Base-by-base conservation (phyloP, 2,329 filamentous ascomycete genomes). In the Drechslera avenae region DNA sequence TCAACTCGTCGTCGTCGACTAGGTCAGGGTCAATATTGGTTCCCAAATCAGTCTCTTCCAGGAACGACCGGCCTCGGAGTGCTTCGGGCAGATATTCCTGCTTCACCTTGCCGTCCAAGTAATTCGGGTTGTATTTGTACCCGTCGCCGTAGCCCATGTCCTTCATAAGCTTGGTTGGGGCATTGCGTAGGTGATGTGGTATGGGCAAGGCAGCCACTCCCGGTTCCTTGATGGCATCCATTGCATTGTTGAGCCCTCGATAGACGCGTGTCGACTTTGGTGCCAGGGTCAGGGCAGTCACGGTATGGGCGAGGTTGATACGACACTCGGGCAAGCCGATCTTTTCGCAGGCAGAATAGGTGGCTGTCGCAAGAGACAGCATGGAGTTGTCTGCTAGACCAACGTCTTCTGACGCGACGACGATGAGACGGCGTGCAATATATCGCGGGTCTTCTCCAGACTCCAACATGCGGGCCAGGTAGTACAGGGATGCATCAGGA, bases 111-210 rank as follows among this genome's bases (percentile, higher is more conserved):
- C 94, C 94, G 54, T 92, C 85, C 42, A 83, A 76, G 67, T 93
- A 99, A 62, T 96, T 90, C 0, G 94, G 94, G 61, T 96, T 96
- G 68, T 99, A 97, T 74, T 97, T 97, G 75, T 99, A 99, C 70
- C 91, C 89, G 41, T 86, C 87, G 0, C 92, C 92, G 67, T 91
- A 96, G 0, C 91, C 93, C 60, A 97, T 77, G 61, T 97, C 93
- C 64, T 92, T 89, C 93, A 99, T 96, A 59, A 97, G 72, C 59
- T 87, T 83, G 1, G 94, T 97, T 0, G 94, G 93, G 7, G 94
- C 94, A 73, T 97, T 97, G 51, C 94, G 80, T 51, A 99, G 75
- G 71, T 97, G 94, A 32, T 94, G 75, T 2, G 94, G 94, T 17
- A 99, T 86, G 0, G 91, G 89, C 42, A 97, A 70, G 1, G 83